These are phyloP conservation scores for Apiospora kogelbergensis DNA, from an alignment of 2,329 filamentous ascomycete species.

Conservation along the genomic window DNA sequence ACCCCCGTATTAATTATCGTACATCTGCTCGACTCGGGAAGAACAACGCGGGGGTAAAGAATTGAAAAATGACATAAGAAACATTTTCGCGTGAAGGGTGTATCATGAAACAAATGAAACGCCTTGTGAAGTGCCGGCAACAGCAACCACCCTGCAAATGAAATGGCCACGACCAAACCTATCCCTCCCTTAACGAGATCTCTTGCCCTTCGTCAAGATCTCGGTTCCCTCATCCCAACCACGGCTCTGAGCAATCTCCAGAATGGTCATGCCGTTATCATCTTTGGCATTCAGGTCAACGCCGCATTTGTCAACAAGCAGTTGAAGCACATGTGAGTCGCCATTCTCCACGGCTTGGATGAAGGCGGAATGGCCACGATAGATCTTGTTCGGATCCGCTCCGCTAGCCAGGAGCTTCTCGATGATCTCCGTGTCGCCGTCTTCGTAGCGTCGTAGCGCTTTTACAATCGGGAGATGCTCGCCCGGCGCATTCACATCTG, in stretches of 20 bases:
- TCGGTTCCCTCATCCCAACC: slow-evolving; percentile 58
- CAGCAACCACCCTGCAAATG: neutral
- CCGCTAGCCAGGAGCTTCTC: slow-evolving; percentile 63
- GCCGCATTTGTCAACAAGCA: slow-evolving; percentile 49
- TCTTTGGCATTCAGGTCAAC: slow-evolving; percentile 54
- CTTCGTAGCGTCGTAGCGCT: slow-evolving; percentile 59
- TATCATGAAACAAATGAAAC: slow-evolving; percentile 4
- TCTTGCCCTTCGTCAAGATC: slow-evolving; percentile 38
- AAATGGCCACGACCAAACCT: neutral
- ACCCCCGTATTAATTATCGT: neutral
- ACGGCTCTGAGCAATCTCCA: slow-evolving; percentile 57
- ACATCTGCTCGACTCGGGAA: neutral
- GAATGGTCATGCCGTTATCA: slow-evolving; percentile 52
- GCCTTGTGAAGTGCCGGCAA: neutral
- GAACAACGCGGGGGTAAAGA: neutral
- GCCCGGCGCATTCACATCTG: slow-evolving; percentile 65
- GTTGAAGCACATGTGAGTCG: slow-evolving; percentile 51
- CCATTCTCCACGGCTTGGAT: slow-evolving; percentile 67
- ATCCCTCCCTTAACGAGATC: neutral
- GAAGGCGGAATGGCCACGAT: slow-evolving; percentile 65
- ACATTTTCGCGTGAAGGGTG: neutral
- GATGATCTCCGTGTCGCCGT: slow-evolving; percentile 58
- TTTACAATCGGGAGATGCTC: slow-evolving; percentile 73
- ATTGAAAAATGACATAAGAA: neutral
- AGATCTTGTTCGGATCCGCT: slow-evolving; percentile 67